Evolutionary conservation across 768 basidiomycete genomes (phyloP).

Genomic region (Roridomyces roridus): DNA sequence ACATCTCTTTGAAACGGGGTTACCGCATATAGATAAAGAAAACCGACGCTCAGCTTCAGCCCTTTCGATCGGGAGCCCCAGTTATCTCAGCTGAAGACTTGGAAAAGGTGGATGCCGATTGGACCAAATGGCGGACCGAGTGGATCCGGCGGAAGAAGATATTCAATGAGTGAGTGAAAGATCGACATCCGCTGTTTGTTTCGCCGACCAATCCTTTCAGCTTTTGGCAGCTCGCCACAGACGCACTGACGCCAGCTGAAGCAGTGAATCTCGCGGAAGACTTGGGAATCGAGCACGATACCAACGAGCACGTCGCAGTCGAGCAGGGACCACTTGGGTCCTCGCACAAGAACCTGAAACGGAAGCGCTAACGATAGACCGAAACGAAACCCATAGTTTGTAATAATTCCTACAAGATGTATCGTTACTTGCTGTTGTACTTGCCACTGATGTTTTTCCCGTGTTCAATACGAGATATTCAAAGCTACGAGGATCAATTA

Average conservation of each 20-base stretch:
- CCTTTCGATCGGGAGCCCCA: conserved; percentile 70
- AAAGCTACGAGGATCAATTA: too few relatives aligned
- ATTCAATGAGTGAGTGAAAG: conserved; percentile 67
- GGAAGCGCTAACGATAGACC: conserved; percentile 48
- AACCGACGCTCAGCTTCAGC: conserved; percentile 56
- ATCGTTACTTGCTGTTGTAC: conserved; percentile 3
- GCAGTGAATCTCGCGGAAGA: conserved; percentile 72
- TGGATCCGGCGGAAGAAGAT: conserved; percentile 81
- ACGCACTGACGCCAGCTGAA: conserved; percentile 71
- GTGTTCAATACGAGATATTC: neutral
- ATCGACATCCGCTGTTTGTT: too few relatives aligned
- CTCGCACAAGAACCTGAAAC: conserved; percentile 48
- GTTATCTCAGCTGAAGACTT: conserved; percentile 77
- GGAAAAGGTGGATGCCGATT: conserved; percentile 71
- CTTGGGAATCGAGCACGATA: conserved; percentile 82
- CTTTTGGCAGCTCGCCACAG: conserved; percentile 76
- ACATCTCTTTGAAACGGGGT: conserved; percentile 4
- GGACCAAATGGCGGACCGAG: conserved; percentile 80
- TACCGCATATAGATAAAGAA: conserved; percentile 51
- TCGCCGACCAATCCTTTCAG: conserved; percentile 42
- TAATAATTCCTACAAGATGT: conserved; percentile 3
- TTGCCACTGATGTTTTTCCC: neutral
- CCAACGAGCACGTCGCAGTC: conserved; percentile 68
- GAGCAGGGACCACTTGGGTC: conserved; percentile 69
- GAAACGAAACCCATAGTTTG: neutral